Conservation (phyloP, 1,284 basidiomycete genomes). For the Trametes sp. region DNA sequence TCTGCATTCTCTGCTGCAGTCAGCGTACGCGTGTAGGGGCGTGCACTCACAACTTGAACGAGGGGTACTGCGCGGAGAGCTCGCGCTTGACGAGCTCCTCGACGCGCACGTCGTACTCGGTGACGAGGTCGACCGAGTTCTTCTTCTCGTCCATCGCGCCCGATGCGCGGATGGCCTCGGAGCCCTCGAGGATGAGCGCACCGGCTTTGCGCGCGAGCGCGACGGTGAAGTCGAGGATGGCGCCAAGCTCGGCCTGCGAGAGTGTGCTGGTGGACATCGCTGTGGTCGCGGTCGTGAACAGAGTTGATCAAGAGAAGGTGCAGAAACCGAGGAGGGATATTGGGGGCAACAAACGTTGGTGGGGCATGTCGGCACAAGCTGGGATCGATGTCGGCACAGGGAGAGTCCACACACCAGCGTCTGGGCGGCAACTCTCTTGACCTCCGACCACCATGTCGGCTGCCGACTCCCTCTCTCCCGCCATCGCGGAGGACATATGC, state of each 20-base stretch:
- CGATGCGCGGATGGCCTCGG: conserved; percentile 69
- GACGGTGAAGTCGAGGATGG: conserved; percentile 78
- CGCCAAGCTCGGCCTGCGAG: conserved; percentile 57
- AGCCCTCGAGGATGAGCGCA: conserved; percentile 76
- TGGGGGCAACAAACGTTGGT: conserved; percentile 22
- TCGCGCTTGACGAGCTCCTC: conserved; percentile 85
- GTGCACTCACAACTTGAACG: conserved; percentile 80
- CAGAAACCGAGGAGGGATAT: neutral
- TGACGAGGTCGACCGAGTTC: conserved; percentile 95
- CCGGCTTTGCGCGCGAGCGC: conserved; percentile 77
- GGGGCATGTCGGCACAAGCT: conserved; percentile 13
- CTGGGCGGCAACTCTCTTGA: too few species aligned
- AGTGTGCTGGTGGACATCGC: conserved; percentile 12
- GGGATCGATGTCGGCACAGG: conserved; percentile 20
- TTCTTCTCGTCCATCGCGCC: conserved; percentile 81
- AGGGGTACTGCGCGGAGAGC: conserved; percentile 75
- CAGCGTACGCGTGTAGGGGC: neutral
- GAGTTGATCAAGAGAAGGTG: neutral
- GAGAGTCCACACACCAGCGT: too few species aligned
- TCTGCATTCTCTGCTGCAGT: neutral
- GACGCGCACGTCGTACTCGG: conserved; percentile 94
- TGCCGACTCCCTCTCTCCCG: neutral
- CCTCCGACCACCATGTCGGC: too few species aligned
- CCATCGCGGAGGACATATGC: neutral
- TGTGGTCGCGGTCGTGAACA: neutral